Evolutionary conservation across 805 yeast species (phyloP).

Genomic region (Kodamaea fukazawae): DNA sequence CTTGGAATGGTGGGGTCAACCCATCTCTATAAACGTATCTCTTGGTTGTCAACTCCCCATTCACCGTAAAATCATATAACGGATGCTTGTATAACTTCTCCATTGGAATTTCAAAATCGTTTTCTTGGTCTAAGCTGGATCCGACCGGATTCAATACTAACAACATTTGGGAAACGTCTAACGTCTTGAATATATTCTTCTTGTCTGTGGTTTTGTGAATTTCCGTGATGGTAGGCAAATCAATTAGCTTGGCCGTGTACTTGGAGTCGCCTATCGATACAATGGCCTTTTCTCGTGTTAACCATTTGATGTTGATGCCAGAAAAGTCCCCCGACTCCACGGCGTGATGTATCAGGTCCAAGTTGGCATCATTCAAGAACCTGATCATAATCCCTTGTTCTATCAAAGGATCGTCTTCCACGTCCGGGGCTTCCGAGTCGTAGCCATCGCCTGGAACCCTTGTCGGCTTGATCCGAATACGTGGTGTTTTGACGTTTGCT

Average conservation of each 20-base stretch:
- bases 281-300: conserved; percentile 75
- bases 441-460: conserved; percentile 92
- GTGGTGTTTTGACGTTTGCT: conserved; percentile 26
- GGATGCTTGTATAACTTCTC: conserved; percentile 37
- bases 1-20: conserved; percentile 73
- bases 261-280: conserved; percentile 63
- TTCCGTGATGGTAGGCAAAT: conserved; percentile 85
- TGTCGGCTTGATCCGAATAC: conserved; percentile 53
- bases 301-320: conserved; percentile 75
- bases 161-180: conserved; percentile 83
- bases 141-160: conserved; percentile 56
- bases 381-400: conserved; percentile 85
- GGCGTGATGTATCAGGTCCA: conserved; percentile 72
- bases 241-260: conserved; percentile 84
- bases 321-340: conserved; percentile 75
- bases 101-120: conserved; percentile 44
- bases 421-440: conserved; percentile 93
- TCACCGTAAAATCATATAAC: conserved; percentile 32
- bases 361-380: conserved; percentile 63
- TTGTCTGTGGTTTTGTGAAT: conserved; percentile 84
- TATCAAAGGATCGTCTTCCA: conserved; percentile 89
- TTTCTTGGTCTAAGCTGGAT: conserved; percentile 33
- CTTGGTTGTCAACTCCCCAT: conserved; percentile 42
- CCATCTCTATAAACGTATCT: conserved; percentile 69
- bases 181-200: conserved; percentile 82